These are phyloP conservation scores for Alternaria arbusti DNA, from an alignment of 2,329 filamentous ascomycete species.

Conservation along the genomic window DNA sequence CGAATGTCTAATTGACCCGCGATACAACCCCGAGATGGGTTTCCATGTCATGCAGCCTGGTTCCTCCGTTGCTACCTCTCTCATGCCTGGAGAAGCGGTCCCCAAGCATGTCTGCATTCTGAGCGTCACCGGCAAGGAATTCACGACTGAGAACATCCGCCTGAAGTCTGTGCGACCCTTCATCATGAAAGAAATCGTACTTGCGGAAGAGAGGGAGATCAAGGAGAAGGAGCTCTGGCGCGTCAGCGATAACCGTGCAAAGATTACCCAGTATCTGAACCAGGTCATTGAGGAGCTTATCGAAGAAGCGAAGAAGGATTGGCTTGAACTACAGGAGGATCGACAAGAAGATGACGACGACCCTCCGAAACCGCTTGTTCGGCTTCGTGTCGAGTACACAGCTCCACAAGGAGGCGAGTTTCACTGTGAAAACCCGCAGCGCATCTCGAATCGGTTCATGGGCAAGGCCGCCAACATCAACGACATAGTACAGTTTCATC, in stretches of 20 bases:
- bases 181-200: slow-evolving; percentile 79
- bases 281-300: slow-evolving; percentile 85
- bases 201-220: slow-evolving; percentile 78
- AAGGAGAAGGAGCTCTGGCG: slow-evolving; percentile 77
- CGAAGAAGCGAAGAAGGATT: slow-evolving; percentile 79
- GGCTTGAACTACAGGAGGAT: slow-evolving; percentile 73
- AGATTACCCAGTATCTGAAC: slow-evolving; percentile 79
- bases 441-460: slow-evolving; percentile 91
- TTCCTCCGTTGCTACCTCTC: slow-evolving; percentile 91
- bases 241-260: slow-evolving; percentile 80
- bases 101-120: slow-evolving; percentile 90
- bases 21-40: slow-evolving; percentile 80
- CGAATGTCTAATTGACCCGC: slow-evolving; percentile 88
- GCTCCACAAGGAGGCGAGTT: slow-evolving; percentile 84
- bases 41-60: slow-evolving; percentile 98
- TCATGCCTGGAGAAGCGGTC: slow-evolving; percentile 87
- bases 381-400: slow-evolving; percentile 89
- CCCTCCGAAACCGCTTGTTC: slow-evolving; percentile 80
- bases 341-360: slow-evolving; percentile 63
- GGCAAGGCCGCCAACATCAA: slow-evolving; percentile 92
- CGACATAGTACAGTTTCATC: slow-evolving; percentile 91
- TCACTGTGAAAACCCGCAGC: slow-evolving; percentile 92
- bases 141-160: slow-evolving; percentile 78
- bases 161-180: slow-evolving; percentile 92
- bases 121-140: slow-evolving; percentile 81